Percentiles rank a stretch among this genome's conserved stretches.
Evolutionary conservation across 331 rosid genomes (phyloP).

Genomic region (Malus hybrid): DNA sequence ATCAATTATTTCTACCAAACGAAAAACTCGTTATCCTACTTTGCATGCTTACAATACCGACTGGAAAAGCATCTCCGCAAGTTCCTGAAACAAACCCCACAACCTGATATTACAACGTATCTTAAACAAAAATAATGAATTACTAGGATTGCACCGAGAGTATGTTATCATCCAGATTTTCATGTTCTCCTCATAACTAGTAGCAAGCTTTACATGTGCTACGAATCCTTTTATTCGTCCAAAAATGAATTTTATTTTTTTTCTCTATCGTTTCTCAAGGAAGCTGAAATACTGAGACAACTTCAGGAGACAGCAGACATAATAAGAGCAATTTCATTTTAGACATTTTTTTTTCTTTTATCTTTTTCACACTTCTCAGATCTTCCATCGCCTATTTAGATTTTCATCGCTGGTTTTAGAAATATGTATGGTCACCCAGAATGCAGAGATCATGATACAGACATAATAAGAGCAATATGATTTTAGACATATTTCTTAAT

Average conservation of each 20-base stretch:
- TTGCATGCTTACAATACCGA: conserved; percentile 43
- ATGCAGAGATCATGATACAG: no score
- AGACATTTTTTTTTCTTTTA: no score
- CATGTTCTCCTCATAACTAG: not conserved
- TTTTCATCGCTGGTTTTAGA: no score
- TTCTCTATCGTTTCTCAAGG: no score
- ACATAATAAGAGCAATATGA: not conserved
- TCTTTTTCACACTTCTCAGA: no score
- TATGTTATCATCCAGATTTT: not conserved
- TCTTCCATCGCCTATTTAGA: no score
- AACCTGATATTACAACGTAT: not conserved
- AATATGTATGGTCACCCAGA: no score
- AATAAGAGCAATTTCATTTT: no score
- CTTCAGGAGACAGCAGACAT: no score
- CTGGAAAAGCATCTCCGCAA: conserved; percentile 91
- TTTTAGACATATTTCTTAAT: not conserved
- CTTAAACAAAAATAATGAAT: not conserved
- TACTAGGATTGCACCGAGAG: not conserved
- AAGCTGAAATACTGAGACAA: no score
- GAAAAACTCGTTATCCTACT: not conserved
- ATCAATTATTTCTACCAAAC: not conserved
- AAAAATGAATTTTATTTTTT: no score
- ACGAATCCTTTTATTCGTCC: not conserved
- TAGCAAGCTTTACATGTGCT: not conserved
- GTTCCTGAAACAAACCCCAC: conserved; percentile 58